phyloP scores from a whole-genome alignment of 306 rosid species.

The Elaeagnus macrophylla region DNA sequence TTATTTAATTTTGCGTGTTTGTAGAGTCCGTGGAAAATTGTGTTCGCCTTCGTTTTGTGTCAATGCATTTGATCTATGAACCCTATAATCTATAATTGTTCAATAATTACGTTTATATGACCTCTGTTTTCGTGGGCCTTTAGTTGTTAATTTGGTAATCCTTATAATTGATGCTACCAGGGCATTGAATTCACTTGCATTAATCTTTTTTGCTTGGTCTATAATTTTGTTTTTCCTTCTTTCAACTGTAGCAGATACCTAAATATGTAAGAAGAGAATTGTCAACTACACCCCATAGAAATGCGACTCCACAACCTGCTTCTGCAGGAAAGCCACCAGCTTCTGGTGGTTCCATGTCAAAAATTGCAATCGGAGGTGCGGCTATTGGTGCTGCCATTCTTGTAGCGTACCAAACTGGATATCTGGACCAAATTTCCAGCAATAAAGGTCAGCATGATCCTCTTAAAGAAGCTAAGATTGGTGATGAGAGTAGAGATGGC shows the following conservation, averaged over 20 bases:
- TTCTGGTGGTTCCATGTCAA: constrained; percentile 32
- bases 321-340: constrained; percentile 40
- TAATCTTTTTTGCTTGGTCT: constrained; percentile 4
- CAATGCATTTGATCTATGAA: neutral
- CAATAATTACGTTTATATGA: neutral
- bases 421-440: constrained; percentile 44
- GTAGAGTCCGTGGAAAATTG: too few relatives aligned
- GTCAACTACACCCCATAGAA: constrained; percentile 40
- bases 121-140: neutral
- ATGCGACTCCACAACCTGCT: constrained; percentile 30
- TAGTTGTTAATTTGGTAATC: neutral
- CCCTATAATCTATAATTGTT: neutral
- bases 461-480: constrained; percentile 20
- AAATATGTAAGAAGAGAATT: constrained; percentile 38
- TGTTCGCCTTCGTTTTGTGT: constrained; percentile 5
- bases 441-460: constrained; percentile 31
- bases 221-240: constrained; percentile 3
- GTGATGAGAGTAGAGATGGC: constrained; percentile 23
- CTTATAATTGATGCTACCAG: neutral
- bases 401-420: constrained; percentile 64
- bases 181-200: constrained; percentile 10
- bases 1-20: too few relatives aligned
- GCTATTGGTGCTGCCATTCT: constrained; percentile 60
- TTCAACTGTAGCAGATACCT: constrained; percentile 36
- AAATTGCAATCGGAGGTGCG: constrained; percentile 52